Conservation (phyloP, 2,329 filamentous ascomycete species). For the Fusarium solani-melongenae region DNA sequence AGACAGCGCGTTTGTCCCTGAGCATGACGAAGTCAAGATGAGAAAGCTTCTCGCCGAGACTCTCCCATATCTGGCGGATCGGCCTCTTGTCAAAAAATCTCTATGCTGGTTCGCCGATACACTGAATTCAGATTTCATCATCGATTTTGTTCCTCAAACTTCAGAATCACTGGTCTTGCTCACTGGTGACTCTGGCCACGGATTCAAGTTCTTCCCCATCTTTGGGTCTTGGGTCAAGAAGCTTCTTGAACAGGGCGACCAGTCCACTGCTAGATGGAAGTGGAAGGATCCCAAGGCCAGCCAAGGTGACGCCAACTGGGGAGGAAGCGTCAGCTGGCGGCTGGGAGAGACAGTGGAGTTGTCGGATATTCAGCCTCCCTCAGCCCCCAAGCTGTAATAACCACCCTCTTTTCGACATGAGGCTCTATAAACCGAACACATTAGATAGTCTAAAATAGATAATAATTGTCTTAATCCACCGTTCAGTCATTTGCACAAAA, state of each 20-base stretch:
- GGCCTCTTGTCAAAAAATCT: slow-evolving; percentile 65
- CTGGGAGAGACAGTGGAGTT: not conserved
- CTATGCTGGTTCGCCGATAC: slow-evolving; percentile 74
- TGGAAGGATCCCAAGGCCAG: not conserved
- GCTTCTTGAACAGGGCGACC: slow-evolving; percentile 48
- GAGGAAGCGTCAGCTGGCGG: not conserved
- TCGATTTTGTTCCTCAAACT: slow-evolving; percentile 67
- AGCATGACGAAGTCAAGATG: slow-evolving; percentile 57
- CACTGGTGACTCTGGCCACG: slow-evolving; percentile 70
- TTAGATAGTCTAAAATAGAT: not conserved
- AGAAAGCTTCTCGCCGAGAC: slow-evolving; percentile 59
- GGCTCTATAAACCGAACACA: not conserved
- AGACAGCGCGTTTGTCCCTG: slow-evolving; percentile 62
- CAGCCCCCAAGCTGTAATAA: not conserved
- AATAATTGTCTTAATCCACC: not conserved
- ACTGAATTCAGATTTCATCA: slow-evolving; percentile 67
- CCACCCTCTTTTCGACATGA: not conserved
- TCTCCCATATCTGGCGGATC: slow-evolving; percentile 64
- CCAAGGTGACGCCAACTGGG: not conserved
- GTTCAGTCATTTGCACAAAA: no score
- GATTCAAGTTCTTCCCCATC: slow-evolving; percentile 72
- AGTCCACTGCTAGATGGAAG: not conserved
- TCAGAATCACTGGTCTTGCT: slow-evolving; percentile 59
- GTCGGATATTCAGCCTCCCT: not conserved
- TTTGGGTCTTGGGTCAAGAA: slow-evolving; percentile 64